A percentile compares a stretch with the other conserved stretches of the same genome.
Evolutionary conservation across 805 yeast species (phyloP).

Genomic region (Candida caryicola): DNA sequence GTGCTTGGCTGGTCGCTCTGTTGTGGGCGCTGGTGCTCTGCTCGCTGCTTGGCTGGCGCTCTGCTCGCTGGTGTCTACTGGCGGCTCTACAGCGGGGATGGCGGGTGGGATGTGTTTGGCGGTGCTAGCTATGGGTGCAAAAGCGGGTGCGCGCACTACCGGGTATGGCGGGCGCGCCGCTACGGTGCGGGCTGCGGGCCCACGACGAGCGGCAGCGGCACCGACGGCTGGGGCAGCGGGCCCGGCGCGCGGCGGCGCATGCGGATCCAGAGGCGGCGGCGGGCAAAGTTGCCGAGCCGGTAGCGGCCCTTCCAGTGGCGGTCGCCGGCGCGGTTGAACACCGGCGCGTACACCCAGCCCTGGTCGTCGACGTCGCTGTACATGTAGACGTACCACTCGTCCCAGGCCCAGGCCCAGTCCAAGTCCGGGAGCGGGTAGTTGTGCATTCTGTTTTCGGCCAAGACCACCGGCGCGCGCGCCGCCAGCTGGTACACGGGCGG

Average conservation of each 20-base stretch:
- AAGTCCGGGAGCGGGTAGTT: constrained; percentile 54
- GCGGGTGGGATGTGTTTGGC: no score
- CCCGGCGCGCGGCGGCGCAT: constrained; percentile 22
- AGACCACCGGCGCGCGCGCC: constrained; percentile 35
- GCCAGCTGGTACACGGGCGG: constrained; percentile 49
- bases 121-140: no score
- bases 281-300: constrained; percentile 56
- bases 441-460: constrained; percentile 19
- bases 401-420: constrained; percentile 68
- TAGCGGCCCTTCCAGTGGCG: constrained; percentile 63
- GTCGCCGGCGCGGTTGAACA: constrained; percentile 32
- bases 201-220: not conserved
- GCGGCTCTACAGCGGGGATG: no score
- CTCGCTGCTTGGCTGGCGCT: no score
- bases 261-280: constrained; percentile 66
- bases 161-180: no score
- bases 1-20: no score
- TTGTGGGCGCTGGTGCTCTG: no score
- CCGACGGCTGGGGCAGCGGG: not conserved
- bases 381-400: constrained; percentile 73
- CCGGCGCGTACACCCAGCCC: constrained; percentile 74
- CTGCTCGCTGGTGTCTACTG: no score
- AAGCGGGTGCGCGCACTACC: no score
- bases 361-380: constrained; percentile 70
- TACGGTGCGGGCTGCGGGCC: no score